phyloP scores from a whole-genome alignment of 768 basidiomycete genomes.

The Lactarius pseudohatsudake region DNA sequence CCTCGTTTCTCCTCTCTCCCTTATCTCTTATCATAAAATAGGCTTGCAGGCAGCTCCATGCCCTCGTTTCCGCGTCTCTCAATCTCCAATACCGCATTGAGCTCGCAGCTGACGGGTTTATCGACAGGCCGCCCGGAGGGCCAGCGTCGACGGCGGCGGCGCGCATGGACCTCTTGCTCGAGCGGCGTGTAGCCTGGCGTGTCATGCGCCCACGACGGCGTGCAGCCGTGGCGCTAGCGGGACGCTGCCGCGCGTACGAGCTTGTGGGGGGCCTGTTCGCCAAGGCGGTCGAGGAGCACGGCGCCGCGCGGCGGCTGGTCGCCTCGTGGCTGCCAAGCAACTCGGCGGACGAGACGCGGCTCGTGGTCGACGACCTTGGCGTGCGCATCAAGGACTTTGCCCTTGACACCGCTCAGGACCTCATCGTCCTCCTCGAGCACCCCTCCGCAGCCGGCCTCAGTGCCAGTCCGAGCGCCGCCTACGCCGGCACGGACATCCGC shows the following conservation, averaged over 20 bases:
- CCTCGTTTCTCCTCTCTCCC: too few relatives aligned
- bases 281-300: constrained; percentile 17
- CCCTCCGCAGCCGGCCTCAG: background rate
- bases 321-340: constrained; percentile 34
- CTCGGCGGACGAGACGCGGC: constrained; percentile 15
- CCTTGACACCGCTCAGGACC: constrained; percentile 64
- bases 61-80: constrained; percentile 30
- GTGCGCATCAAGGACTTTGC: constrained; percentile 54
- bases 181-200: constrained; percentile 40
- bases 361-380: constrained; percentile 40
- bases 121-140: constrained; percentile 29
- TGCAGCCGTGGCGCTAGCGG: constrained; percentile 36
- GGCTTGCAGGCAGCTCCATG: constrained; percentile 32
- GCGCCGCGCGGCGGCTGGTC: constrained; percentile 30
- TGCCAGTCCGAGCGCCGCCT: background rate
- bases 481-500: constrained; percentile 28
- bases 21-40: constrained; percentile 4
- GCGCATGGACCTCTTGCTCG: constrained; percentile 37
- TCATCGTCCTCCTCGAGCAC: constrained; percentile 46
- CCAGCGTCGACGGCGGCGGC: constrained; percentile 32
- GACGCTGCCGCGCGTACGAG: constrained; percentile 52
- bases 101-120: constrained; percentile 35
- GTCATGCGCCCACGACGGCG: constrained; percentile 34
- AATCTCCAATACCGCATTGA: constrained; percentile 37
- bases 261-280: constrained; percentile 60